Percentiles rank a stretch among this genome's conserved stretches.
phyloP scores from a whole-genome alignment of 768 basidiomycete genomes.

The Scleroderma citrinum region DNA sequence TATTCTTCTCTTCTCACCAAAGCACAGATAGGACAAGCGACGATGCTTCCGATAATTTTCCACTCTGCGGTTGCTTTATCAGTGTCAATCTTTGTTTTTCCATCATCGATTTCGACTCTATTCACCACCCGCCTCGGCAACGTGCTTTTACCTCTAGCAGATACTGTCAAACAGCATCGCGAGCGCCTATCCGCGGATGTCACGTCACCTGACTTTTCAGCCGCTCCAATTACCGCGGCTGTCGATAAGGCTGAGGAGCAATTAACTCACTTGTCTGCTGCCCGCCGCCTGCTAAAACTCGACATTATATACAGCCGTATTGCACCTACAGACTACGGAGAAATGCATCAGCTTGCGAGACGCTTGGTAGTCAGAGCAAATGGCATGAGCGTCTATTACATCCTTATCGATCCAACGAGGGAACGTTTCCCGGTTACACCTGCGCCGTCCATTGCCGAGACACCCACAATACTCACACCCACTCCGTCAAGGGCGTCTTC shows the following conservation, averaged over 20 bases:
- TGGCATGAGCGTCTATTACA: constrained; percentile 59
- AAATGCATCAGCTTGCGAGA: constrained; percentile 44
- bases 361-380: constrained; percentile 52
- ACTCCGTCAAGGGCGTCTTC: constrained; percentile 30
- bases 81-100: constrained; percentile 52
- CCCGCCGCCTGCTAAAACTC: constrained; percentile 45
- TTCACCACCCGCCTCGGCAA: constrained; percentile 47
- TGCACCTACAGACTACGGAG: constrained; percentile 47
- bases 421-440: constrained; percentile 53
- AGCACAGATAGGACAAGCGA: constrained; percentile 40
- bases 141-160: constrained; percentile 44
- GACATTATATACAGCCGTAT: constrained; percentile 61
- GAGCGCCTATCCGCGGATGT: constrained; percentile 37
- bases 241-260: constrained; percentile 39
- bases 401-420: constrained; percentile 54
- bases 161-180: constrained; percentile 41
- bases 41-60: constrained; percentile 53
- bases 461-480: constrained; percentile 32
- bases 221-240: constrained; percentile 27
- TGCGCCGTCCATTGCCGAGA: constrained; percentile 26
- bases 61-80: constrained; percentile 54
- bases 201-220: constrained; percentile 31
- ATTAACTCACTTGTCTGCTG: constrained; percentile 47
- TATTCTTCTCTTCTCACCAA: not conserved
- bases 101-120: constrained; percentile 52